Evolutionary conservation across 1,139 yeast genomes (phyloP).

Genomic region (Petasospora rhodanensis): DNA sequence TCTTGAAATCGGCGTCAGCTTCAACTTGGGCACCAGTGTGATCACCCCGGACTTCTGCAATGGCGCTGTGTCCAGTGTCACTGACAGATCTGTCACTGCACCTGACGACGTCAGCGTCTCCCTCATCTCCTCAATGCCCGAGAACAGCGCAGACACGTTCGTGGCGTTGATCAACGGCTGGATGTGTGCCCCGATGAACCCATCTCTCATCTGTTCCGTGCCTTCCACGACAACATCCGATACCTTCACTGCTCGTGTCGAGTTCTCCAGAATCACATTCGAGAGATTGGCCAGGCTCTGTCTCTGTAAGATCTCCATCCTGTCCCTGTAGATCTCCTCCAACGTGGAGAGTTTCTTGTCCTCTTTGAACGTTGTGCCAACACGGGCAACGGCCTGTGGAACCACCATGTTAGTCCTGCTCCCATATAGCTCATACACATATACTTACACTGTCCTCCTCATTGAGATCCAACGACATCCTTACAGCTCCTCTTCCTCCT

Average conservation of each 20-base stretch:
- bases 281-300: constrained; percentile 41
- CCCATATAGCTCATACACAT: neutral
- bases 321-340: constrained; percentile 38
- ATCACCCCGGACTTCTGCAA: neutral
- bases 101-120: constrained; percentile 37
- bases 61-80: constrained; percentile 25
- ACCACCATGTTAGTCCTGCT: neutral
- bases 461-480: constrained; percentile 18
- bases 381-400: constrained; percentile 21
- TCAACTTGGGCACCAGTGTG: constrained; percentile 48
- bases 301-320: constrained; percentile 34
- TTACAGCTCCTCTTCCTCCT: no score
- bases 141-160: constrained; percentile 38
- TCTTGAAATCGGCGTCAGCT: constrained; percentile 55
- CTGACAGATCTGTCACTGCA: constrained; percentile 27
- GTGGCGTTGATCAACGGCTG: constrained; percentile 42
- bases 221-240: constrained; percentile 53
- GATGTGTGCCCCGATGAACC: constrained; percentile 51
- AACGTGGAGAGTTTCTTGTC: constrained; percentile 15
- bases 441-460: constrained; percentile 19
- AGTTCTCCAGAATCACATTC: constrained; percentile 32
- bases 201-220: constrained; percentile 44
- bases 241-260: constrained; percentile 42
- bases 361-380: constrained; percentile 20
- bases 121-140: constrained; percentile 40